Percentiles rank a stretch among this genome's conserved stretches.
These are phyloP conservation scores for Emericellopsis terricola DNA, from an alignment of 495 filamentous ascomycete genomes.

Conservation along the genomic window DNA sequence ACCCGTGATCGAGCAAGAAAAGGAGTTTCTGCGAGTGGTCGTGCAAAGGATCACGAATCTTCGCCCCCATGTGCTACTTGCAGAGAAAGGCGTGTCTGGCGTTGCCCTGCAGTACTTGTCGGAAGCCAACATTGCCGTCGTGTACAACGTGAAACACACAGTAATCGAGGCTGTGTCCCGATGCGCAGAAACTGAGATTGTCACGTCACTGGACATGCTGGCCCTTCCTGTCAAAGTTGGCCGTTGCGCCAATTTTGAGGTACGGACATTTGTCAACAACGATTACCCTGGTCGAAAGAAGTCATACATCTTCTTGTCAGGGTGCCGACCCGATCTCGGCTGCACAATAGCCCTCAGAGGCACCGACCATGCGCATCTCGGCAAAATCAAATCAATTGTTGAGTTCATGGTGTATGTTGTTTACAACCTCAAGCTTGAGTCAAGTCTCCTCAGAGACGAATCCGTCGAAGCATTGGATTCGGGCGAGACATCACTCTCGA, in stretches of 20 bases:
- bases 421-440: slow-evolving; percentile 93
- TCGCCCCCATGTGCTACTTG: slow-evolving; percentile 67
- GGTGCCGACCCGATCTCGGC: slow-evolving; percentile 79
- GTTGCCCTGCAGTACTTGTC: slow-evolving; percentile 75
- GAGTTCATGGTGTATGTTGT: slow-evolving; percentile 99
- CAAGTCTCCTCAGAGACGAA: slow-evolving; percentile 88
- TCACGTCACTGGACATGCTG: slow-evolving; percentile 90
- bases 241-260: slow-evolving; percentile 68
- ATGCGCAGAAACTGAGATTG: slow-evolving; percentile 76
- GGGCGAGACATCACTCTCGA: slow-evolving; percentile 8
- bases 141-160: slow-evolving; percentile 87
- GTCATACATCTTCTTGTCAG: slow-evolving; percentile 89
- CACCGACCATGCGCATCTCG: slow-evolving; percentile 46
- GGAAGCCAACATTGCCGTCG: slow-evolving; percentile 76
- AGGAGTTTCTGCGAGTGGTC: slow-evolving; percentile 83
- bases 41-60: slow-evolving; percentile 82
- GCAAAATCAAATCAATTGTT: slow-evolving; percentile 78
- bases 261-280: slow-evolving; percentile 81
- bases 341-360: slow-evolving; percentile 94
- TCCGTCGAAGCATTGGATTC: slow-evolving; percentile 64
- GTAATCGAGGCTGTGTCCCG: slow-evolving; percentile 89
- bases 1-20: slow-evolving; percentile 91
- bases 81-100: slow-evolving; percentile 79
- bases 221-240: slow-evolving; percentile 67
- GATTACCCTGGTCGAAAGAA: slow-evolving; percentile 59